Evolutionary conservation across 352 stramenopile genomes (phyloP), one percentile per base, ranked within the genome.

Genomic region (Phytophthora ramorum): DNA sequence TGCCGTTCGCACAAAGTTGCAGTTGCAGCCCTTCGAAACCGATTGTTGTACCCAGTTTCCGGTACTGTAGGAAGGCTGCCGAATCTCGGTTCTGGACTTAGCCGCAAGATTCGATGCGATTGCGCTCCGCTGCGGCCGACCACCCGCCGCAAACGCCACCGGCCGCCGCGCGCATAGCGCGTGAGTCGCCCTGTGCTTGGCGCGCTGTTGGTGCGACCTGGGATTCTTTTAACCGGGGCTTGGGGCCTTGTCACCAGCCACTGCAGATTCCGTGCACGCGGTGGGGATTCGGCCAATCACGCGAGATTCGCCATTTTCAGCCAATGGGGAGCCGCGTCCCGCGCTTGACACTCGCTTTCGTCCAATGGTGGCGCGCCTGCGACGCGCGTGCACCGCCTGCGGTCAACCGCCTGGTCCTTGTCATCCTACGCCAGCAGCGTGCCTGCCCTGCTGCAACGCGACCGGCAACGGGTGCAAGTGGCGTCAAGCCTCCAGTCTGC

Each of bases 401-500:
- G n/a, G 22, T 24, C 22, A 1, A 24, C 22, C 22, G 57, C 52
- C 58, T 19, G 38, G 57, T 22, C 50, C 34, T 28, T 65, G 58
- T 69, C 58, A 67, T 43, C 45, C 13, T 20, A 43, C 64, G 57
- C 45, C 50, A 69, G 60, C 14, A 10, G 37, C 37, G 37, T 32
- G 26, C 22, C 22, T 41, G 35, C 35, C 35, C 35, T 41, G 10
- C 37, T 43, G 37, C 37, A 43, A 43, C 37, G 7, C 26, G 26
- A 32, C 26, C 26, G 2, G 24, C 24, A 28, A 28, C 24, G 24
- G 24, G 24, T 28, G 24, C 26, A 32, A 32, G 26, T 32, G 26
- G 44, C 46, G 58, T 54, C 53, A 72, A 68, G 22, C 4, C 2
- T 8, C 32, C 75, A 84, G 70, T 84, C 64, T 56, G 37, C 60